Conservation (phyloP, 2,329 filamentous ascomycete species). For the Epichloe sp. region DNA sequence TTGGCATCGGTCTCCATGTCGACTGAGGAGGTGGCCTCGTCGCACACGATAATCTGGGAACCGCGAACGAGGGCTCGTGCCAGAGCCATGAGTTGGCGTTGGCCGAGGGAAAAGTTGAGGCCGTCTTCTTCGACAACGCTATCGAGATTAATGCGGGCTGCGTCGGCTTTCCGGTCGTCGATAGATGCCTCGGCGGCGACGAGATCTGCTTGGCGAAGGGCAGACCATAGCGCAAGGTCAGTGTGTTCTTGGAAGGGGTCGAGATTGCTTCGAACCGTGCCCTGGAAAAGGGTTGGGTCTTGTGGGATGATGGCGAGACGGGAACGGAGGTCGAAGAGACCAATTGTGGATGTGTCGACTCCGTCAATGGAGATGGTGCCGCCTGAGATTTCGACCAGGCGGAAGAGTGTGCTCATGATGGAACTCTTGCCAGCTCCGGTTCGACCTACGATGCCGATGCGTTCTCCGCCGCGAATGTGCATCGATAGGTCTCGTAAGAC, state of each 20-base stretch:
- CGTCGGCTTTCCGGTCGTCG: constrained; percentile 64
- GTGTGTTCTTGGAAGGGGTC: constrained; percentile 71
- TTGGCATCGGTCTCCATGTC: constrained; percentile 96
- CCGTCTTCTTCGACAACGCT: constrained; percentile 84
- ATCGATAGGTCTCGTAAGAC: constrained; percentile 60
- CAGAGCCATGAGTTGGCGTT: constrained; percentile 89
- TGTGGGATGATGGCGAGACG: constrained; percentile 74
- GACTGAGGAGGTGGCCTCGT: constrained; percentile 86
- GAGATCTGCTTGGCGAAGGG: constrained; percentile 64
- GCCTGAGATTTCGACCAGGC: constrained; percentile 52
- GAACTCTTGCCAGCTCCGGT: constrained; percentile 75
- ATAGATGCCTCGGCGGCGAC: constrained; percentile 48
- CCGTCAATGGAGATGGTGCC: constrained; percentile 54
- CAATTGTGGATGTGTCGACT: constrained; percentile 57
- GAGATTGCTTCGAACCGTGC: constrained; percentile 66
- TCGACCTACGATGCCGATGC: constrained; percentile 68
- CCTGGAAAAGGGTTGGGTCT: constrained; percentile 71
- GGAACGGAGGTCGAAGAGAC: constrained; percentile 62
- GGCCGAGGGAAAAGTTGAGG: constrained; percentile 87
- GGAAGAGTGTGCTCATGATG: constrained; percentile 74
- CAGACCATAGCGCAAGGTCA: constrained; percentile 66
- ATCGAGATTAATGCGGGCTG: constrained; percentile 64
- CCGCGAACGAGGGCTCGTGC: constrained; percentile 79
- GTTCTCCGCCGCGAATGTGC: constrained; percentile 61
- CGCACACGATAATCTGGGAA: constrained; percentile 87